Base-by-base conservation (phyloP, 208 protist species). In the Acanthamoeba royreba region DNA sequence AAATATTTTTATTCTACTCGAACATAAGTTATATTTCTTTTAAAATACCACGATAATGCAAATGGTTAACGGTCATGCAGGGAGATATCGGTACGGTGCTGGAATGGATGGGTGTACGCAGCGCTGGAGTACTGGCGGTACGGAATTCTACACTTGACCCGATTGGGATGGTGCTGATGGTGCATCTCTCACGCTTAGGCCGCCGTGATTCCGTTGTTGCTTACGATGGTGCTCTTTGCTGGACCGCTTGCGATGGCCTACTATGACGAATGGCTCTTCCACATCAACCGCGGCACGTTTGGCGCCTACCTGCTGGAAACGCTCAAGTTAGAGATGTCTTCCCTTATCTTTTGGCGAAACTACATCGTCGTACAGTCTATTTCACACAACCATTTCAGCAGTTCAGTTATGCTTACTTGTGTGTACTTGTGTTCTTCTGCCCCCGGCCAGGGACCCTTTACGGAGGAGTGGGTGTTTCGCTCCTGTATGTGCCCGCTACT, bases 401-500 rank as follows among this genome's bases (percentile, higher is more conserved):
- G n/a, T n/a, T n/a, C n/a, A n/a, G n/a, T n/a, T n/a, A n/a, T n/a
- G n/a, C n/a, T n/a, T 33, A 33, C 25, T 63, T 17, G 53, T 13
- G 53, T n/a, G 53, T 2, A n/a, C 7, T 63, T n/a, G 11, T n/a
- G 4, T n/a, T 33, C 53, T 8, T 38, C 15, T 38, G 66, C 35
- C 19, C 69, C 22, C 15, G 40, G 28, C 7, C 61, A 94, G 92
- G 92, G 92, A 2, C 92, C 92, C 31, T 86, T 94, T 38, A 94
- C 79, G 40, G 92, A 94, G 92, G 92, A 94, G 38, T 77, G 77
- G 55, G 92, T 94, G 17, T 94, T 94, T 61, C 38, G 92, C 28
- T 40, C 55, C 7, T 94, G 92, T 49, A 94, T 94, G 92, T 91
- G 79, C 45, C 92, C 92, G 5, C 22, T 94, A n/a, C 92, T 94